Conservation (phyloP, 345 rosid species). For the Theobroma cacao region DNA sequence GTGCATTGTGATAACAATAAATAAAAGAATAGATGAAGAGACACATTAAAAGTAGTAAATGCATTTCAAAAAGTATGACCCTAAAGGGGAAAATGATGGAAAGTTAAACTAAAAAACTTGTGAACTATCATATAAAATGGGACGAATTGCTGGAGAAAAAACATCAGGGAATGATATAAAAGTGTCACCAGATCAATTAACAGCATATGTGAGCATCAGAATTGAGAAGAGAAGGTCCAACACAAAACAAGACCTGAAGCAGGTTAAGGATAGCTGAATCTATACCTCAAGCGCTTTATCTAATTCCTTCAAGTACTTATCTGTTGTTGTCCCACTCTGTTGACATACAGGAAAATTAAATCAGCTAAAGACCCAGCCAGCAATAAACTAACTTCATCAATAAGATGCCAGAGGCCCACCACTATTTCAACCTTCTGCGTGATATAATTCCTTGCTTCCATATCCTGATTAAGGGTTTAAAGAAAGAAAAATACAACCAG, state of each 20-base stretch:
- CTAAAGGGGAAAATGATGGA: neutral
- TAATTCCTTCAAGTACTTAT: slow-evolving; percentile 64
- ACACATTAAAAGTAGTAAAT: neutral
- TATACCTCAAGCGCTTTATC: slow-evolving; percentile 88
- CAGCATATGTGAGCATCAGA: neutral
- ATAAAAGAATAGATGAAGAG: neutral
- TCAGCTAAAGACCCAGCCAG: slow-evolving; percentile 10
- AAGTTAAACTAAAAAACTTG: neutral
- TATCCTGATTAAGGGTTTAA: slow-evolving; percentile 45
- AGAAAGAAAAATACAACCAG: slow-evolving; percentile 13
- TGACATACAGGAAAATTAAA: slow-evolving; percentile 11
- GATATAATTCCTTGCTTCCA: slow-evolving; percentile 68
- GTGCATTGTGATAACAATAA: neutral
- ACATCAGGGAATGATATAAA: neutral
- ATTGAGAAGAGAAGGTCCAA: neutral
- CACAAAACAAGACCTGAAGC: neutral
- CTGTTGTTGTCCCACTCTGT: slow-evolving; percentile 82
- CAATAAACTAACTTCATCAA: slow-evolving; percentile 1
- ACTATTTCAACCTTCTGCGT: slow-evolving; percentile 74
- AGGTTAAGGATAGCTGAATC: slow-evolving; percentile 8
- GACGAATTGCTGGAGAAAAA: neutral
- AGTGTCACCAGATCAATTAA: neutral
- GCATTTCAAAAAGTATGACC: neutral
- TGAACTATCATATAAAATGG: neutral
- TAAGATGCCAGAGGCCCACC: slow-evolving; percentile 39